These are phyloP conservation scores for Globisporangium cystogenes DNA, from an alignment of 352 stramenopile genomes.

Conservation along the genomic window DNA sequence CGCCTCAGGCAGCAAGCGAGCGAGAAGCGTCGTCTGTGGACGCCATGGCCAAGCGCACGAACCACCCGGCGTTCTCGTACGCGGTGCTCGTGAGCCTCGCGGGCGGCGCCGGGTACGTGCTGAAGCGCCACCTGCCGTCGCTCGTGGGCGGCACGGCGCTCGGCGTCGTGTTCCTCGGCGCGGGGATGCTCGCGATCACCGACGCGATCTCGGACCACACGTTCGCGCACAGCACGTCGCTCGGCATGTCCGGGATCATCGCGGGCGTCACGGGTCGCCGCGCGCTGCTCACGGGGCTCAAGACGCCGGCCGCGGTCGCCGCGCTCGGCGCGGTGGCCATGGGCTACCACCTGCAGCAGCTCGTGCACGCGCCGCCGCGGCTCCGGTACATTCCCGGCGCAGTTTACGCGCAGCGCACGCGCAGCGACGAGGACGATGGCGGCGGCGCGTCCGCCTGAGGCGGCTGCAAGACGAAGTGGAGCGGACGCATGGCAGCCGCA, in stretches of 20 bases:
- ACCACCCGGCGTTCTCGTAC: slow-evolving; percentile 70
- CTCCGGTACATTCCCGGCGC: slow-evolving; percentile 52
- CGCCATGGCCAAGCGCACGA: slow-evolving; percentile 21
- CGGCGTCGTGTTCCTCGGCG: slow-evolving; percentile 60
- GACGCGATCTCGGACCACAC: slow-evolving; percentile 68
- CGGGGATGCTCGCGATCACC: slow-evolving; percentile 56
- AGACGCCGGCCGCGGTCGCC: slow-evolving; percentile 37
- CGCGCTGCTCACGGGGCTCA: slow-evolving; percentile 39
- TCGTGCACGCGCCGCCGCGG: slow-evolving; percentile 46
- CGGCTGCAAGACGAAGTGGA: too few species aligned
- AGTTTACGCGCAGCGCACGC: not conserved
- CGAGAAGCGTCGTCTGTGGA: too few species aligned
- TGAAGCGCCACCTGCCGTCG: slow-evolving; percentile 59
- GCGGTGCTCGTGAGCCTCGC: slow-evolving; percentile 57
- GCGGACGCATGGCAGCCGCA: too few species aligned
- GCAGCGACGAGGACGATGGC: not conserved
- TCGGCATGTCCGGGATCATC: slow-evolving; percentile 68
- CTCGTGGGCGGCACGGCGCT: slow-evolving; percentile 58
- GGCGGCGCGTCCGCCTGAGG: slow-evolving; percentile 7
- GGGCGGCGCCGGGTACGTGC: slow-evolving; percentile 51
- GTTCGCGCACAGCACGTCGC: slow-evolving; percentile 61
- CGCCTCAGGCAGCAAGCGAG: too few species aligned
- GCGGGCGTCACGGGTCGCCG: slow-evolving; percentile 47
- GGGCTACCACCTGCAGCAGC: slow-evolving; percentile 72
- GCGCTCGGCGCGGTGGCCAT: slow-evolving; percentile 40